phyloP scores from a whole-genome alignment of 148 eudicot species.

The Vaccinium vitisidaea region DNA sequence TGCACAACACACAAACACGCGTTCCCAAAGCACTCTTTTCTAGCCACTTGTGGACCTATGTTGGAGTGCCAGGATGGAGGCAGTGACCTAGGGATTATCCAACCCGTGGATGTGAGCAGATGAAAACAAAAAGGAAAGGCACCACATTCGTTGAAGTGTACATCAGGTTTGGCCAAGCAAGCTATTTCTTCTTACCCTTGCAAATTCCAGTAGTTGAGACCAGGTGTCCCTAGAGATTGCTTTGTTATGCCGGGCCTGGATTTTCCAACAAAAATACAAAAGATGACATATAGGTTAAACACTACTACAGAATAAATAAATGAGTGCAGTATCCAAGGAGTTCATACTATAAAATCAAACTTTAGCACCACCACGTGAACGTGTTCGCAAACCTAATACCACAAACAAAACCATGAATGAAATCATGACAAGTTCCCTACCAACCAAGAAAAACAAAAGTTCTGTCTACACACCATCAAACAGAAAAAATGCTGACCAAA shows the following conservation, averaged over 20 bases:
- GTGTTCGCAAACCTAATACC: not conserved
- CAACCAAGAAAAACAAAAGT: too few relatives aligned
- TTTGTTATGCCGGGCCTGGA: conserved; percentile 82
- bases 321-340: not conserved
- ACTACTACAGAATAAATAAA: not conserved
- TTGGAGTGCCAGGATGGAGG: too few relatives aligned
- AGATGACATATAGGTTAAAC: not conserved
- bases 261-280: not conserved
- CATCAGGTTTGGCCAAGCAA: not conserved
- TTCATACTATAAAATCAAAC: not conserved
- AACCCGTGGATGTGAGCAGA: not conserved
- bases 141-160: not conserved
- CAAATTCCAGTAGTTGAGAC: conserved; percentile 94
- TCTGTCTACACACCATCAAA: not conserved
- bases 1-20: too few relatives aligned
- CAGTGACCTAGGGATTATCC: not conserved
- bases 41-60: too few relatives aligned
- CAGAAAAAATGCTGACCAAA: not conserved
- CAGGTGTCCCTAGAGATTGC: conserved; percentile 94
- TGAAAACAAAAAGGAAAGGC: not conserved
- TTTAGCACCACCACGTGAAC: not conserved
- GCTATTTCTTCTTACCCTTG: conserved; percentile 49
- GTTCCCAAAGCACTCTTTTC: too few relatives aligned
- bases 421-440: not conserved
- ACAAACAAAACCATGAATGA: not conserved